A percentile compares a stretch with the other conserved stretches of the same genome.
Conservation (phyloP, 116 monocot genomes). For the Iris pallida region DNA sequence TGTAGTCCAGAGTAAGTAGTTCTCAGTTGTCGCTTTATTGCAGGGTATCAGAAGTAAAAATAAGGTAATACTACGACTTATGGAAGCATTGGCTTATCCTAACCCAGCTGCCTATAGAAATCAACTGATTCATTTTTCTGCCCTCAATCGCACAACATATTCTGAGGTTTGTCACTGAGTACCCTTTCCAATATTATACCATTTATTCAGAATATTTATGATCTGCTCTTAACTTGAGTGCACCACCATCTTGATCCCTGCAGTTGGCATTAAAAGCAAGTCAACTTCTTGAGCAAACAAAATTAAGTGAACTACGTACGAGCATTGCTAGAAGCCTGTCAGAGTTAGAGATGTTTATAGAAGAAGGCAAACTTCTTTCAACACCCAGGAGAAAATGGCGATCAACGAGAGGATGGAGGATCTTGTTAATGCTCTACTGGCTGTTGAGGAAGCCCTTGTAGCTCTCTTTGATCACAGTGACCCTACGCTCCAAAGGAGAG, state of each 20-base stretch:
- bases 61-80: slow-evolving; percentile 85
- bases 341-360: slow-evolving; percentile 97
- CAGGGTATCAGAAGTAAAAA: slow-evolving; percentile 95
- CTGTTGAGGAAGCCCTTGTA: slow-evolving; percentile 98
- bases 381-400: slow-evolving; percentile 90
- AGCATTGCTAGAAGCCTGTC: slow-evolving; percentile 94
- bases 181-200: not conserved
- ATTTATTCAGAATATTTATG: not conserved
- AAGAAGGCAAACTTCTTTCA: slow-evolving; percentile 82
- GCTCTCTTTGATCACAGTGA: slow-evolving; percentile 96
- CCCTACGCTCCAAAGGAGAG: slow-evolving; percentile 89
- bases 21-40: slow-evolving; percentile 3
- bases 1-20: not conserved
- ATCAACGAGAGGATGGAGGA: slow-evolving; percentile 99
- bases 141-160: slow-evolving; percentile 79
- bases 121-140: slow-evolving; percentile 83
- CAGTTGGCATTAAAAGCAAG: slow-evolving; percentile 96
- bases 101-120: slow-evolving; percentile 94
- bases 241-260: slow-evolving; percentile 14
- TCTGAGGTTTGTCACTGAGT: slow-evolving; percentile 56
- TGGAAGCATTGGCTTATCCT: slow-evolving; percentile 97
- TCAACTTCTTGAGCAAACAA: slow-evolving; percentile 97
- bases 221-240: not conserved
- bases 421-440: slow-evolving; percentile 83
- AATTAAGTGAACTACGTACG: slow-evolving; percentile 89